Evolutionary conservation across 495 filamentous ascomycete species (phyloP), one percentile per base, ranked within the genome.

Genomic region (Aspergillus haitiensis): DNA sequence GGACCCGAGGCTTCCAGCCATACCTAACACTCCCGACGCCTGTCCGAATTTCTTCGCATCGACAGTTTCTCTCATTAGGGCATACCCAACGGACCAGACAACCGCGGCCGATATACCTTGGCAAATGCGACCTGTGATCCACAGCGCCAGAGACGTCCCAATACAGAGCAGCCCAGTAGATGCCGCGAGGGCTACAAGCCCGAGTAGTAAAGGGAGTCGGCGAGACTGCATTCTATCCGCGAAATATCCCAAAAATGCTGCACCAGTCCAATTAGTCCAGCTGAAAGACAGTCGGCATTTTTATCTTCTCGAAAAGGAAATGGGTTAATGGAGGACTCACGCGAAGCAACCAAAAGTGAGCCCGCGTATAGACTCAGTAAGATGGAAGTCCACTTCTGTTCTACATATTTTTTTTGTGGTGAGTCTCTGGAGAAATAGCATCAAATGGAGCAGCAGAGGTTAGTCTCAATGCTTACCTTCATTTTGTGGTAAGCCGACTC

Each of bases 21-120:
- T 72, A 59, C 75, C 81, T 3, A 91, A 78, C 68, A 84, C 91
- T 1, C 92, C 92, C 79, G 94, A 84, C 0, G 82, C 82, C 60
- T 89, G 76, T 1, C 88, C 91, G 49, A 93, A 76, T 9, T 81
- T 74, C 11, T 81, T 74, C 52, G 78, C 78, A 0, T 83, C 86
- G 53, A 93, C 86, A 0, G 90, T 94, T 61, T 96, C 92, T 7
- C 86, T 86, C 34, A 96, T 72, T 15, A 96, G 70, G 0, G 91
- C 91, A 12, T 89, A 75, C 0, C 91, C 83, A 8, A 70, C 75
- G 0, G 84, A 85, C 88, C 90, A 96, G 7, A 94, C 89, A 0
- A 93, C 81, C 4, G 88, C 86, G 1, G 88, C 88, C 16, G 85
- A 85, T 5, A 86, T 64, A 1, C 91, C 92, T 68, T 96, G 92